A percentile compares a stretch with the other conserved stretches of the same genome.
These are phyloP conservation scores for Candida germanica DNA, from an alignment of 805 yeast genomes.

Conservation along the genomic window DNA sequence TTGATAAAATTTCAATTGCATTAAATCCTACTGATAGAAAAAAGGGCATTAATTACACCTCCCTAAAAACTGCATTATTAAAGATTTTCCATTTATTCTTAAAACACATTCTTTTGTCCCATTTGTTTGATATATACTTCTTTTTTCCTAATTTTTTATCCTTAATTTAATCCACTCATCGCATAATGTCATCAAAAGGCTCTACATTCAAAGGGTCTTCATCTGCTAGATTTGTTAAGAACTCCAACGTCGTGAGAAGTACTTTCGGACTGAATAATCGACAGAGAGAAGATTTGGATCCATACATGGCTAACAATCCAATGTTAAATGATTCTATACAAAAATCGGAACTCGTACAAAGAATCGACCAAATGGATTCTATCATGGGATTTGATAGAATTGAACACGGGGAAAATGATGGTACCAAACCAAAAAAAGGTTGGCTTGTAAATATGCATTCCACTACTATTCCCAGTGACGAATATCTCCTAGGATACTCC, in stretches of 20 bases:
- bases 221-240: slow-evolving; percentile 53
- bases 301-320: slow-evolving; percentile 29
- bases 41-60: too few relatives aligned
- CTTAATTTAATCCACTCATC: too few relatives aligned
- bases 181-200: slow-evolving; percentile 1
- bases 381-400: slow-evolving; percentile 86
- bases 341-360: slow-evolving; percentile 52
- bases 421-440: slow-evolving; percentile 55
- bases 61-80: too few relatives aligned
- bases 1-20: too few relatives aligned
- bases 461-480: slow-evolving; percentile 62
- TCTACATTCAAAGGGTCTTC: slow-evolving; percentile 43
- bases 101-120: neutral
- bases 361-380: slow-evolving; percentile 67
- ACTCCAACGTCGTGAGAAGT: slow-evolving; percentile 15
- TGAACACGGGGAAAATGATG: slow-evolving; percentile 62
- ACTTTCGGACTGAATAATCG: neutral
- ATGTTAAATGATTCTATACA: slow-evolving; percentile 36
- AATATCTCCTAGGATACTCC: slow-evolving; percentile 62
- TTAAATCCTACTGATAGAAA: too few relatives aligned
- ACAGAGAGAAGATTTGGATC: slow-evolving; percentile 16
- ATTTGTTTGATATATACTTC: neutral
- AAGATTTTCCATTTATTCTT: neutral
- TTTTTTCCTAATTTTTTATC: slow-evolving; percentile 1
- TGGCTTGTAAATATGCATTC: slow-evolving; percentile 97